These are phyloP conservation scores for Neophaeococcomyces mojaviensis DNA, from an alignment of 2,329 filamentous ascomycete genomes.

Conservation along the genomic window DNA sequence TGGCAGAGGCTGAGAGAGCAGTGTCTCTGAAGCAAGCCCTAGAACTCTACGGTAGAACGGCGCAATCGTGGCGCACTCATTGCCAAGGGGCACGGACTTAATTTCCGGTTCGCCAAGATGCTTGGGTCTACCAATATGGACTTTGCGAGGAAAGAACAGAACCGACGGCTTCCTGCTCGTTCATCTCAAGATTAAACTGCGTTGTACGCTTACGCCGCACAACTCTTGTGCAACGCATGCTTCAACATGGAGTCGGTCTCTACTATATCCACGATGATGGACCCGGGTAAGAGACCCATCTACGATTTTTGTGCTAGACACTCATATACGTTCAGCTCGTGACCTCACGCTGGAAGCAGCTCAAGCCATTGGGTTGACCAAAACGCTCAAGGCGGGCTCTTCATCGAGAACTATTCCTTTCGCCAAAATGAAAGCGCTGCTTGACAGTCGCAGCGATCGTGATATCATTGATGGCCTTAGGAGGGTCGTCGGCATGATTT, in stretches of 20 bases:
- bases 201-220: no score
- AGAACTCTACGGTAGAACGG: no score
- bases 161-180: no score
- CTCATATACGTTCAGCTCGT: constrained; percentile 55
- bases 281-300: constrained; percentile 60
- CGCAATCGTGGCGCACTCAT: no score
- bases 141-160: no score
- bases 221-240: not conserved
- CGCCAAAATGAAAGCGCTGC: constrained; percentile 84
- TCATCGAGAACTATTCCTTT: constrained; percentile 61
- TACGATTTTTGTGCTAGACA: constrained; percentile 16
- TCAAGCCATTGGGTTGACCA: constrained; percentile 64
- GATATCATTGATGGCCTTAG: constrained; percentile 89
- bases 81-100: no score
- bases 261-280: constrained; percentile 84
- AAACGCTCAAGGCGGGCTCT: constrained; percentile 46
- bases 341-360: constrained; percentile 97
- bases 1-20: no score
- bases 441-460: constrained; percentile 87
- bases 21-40: no score
- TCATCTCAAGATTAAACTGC: no score
- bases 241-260: constrained; percentile 85
- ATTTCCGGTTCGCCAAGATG: no score
- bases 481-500: constrained; percentile 90
- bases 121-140: no score